A percentile compares a stretch with the other conserved stretches of the same genome.
Conservation (phyloP, 192 early-diverging fungal genomes). For the Umbelopsis isabellina region DNA sequence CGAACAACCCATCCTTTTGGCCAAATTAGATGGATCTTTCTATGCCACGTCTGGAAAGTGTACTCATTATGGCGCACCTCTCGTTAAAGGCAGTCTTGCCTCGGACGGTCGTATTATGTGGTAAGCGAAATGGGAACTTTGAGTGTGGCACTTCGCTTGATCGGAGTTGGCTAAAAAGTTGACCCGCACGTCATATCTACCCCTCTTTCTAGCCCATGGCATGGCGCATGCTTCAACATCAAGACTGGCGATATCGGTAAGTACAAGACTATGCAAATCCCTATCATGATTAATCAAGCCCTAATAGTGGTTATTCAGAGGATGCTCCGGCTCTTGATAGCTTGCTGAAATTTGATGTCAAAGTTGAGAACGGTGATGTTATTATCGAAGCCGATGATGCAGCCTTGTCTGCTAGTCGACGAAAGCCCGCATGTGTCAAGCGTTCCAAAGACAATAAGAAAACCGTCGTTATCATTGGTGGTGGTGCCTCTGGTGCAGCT, state of each 20-base stretch:
- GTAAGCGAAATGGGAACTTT: conserved; percentile 16
- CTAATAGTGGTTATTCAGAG: conserved; percentile 25
- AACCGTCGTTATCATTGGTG: conserved; percentile 53
- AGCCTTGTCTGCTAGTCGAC: conserved; percentile 25
- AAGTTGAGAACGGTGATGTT: conserved; percentile 38
- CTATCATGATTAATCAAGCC: not conserved
- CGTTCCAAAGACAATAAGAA: conserved; percentile 23
- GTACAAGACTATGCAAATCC: not conserved
- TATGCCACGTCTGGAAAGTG: conserved; percentile 39
- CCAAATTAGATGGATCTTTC: conserved; percentile 25
- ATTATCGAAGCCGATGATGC: conserved; percentile 42
- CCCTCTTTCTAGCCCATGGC: conserved; percentile 36
- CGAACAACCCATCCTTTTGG: conserved; percentile 21
- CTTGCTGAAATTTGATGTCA: conserved; percentile 40
- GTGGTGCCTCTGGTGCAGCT: conserved; percentile 54
- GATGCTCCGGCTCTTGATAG: conserved; percentile 46
- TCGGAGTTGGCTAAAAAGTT: not conserved
- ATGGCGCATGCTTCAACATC: conserved; percentile 45
- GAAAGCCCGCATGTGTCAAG: conserved; percentile 23
- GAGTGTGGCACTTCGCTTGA: not conserved
- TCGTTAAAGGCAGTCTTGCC: conserved; percentile 19
- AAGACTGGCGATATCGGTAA: conserved; percentile 45
- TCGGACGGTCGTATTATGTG: conserved; percentile 41
- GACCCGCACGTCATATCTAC: not conserved
- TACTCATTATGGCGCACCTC: conserved; percentile 37